Conservation (phyloP, 1,139 yeast species). For the Saccharomyces hybrid region DNA sequence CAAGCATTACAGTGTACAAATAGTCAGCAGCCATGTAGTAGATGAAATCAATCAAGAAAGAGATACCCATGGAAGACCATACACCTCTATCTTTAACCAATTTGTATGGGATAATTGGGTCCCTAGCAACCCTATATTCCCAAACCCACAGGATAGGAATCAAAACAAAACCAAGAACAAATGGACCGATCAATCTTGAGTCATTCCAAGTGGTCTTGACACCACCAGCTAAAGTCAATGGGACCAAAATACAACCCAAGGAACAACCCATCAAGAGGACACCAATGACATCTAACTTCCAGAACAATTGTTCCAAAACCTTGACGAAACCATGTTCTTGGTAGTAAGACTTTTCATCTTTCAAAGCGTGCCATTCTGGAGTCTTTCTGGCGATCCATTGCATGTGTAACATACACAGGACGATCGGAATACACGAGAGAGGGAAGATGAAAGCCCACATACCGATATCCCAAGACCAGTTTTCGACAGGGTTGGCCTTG, state of each 20-base stretch:
- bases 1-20: slow-evolving; percentile 55
- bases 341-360: slow-evolving; percentile 24
- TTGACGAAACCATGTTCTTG: slow-evolving; percentile 25
- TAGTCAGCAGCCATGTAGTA: slow-evolving; percentile 66
- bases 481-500: slow-evolving; percentile 33
- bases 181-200: slow-evolving; percentile 54
- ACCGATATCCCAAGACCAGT: slow-evolving; percentile 70
- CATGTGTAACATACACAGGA: slow-evolving; percentile 51
- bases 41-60: slow-evolving; percentile 39
- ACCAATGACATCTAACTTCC: slow-evolving; percentile 54
- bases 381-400: slow-evolving; percentile 43
- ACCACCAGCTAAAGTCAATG: slow-evolving; percentile 59
- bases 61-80: slow-evolving; percentile 50
- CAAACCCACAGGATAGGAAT: slow-evolving; percentile 48
- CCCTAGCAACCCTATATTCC: slow-evolving; percentile 46
- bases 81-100: slow-evolving; percentile 60
- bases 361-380: slow-evolving; percentile 39
- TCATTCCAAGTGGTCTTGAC: slow-evolving; percentile 42
- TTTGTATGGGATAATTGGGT: slow-evolving; percentile 53
- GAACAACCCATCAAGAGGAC: slow-evolving; percentile 42
- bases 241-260: slow-evolving; percentile 45
- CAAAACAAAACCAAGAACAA: slow-evolving; percentile 53
- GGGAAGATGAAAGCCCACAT: slow-evolving; percentile 79
- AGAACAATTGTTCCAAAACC: slow-evolving; percentile 24
- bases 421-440: slow-evolving; percentile 50